Base-by-base conservation (phyloP, 768 basidiomycete genomes). In the Boletus fagicola region DNA sequence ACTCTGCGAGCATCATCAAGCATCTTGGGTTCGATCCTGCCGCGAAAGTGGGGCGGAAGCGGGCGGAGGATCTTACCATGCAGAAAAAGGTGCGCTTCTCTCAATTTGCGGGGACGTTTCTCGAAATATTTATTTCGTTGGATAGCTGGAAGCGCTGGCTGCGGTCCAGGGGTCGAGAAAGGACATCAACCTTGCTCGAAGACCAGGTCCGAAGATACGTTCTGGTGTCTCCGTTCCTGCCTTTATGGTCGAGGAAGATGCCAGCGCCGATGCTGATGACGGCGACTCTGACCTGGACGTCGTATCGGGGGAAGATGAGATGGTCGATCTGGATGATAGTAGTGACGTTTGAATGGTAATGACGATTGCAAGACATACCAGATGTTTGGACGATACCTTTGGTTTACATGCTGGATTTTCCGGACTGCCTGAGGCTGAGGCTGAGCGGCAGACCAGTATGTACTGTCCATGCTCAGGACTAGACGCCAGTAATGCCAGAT, bases 1-100 rank as follows among this genome's bases (percentile, higher is more conserved):
- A 87, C 68, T 85, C 86, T 39, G 84, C 86, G 0, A 76, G 76
- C 49, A 70, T 88, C 24, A 83, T 94, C 65, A 86, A 86, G 65
- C 76, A 80, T 5, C 76, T 94, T 4, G 92, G 92, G 2, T 94
- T 93, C 57, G 89, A 94, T 71, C 92, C 92, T 26, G 82, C 84
- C 3, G 65, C 77, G 9, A 86, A 84, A 64, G 70, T 75, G 43
- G 83, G 83, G 2, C 78, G 76, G 40, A 72, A 74, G 40, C 76
- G 75, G 56, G 62, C 61, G 0, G 74, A 75, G 36, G 74, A 79
- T 47, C 65, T 70, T 10, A 75, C 72, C 12, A 69, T 80, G 22
- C 78, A 82, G 68, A 78, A 80, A 57, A 88, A 91, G 81, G 90
- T 88, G 42, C 28, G 75, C 53, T 42, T 40, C 33, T 54, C 3